phyloP scores from a whole-genome alignment of 306 rosid genomes.

The Lithocarpus polystachyus region DNA sequence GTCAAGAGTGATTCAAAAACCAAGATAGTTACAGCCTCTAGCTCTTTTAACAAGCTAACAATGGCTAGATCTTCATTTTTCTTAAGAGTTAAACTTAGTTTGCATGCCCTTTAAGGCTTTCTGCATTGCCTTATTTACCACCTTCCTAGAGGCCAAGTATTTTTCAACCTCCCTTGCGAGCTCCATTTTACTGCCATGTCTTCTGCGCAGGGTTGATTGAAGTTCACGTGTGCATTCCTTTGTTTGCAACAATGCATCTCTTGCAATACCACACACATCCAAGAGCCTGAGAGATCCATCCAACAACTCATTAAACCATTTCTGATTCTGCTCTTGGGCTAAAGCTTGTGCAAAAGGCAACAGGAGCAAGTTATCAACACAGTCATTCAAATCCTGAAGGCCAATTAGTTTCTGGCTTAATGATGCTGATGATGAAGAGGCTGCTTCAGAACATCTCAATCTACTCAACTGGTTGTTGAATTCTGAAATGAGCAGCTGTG shows the following conservation, averaged over 20 bases:
- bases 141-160: conserved; percentile 34
- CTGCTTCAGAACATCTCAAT: conserved; percentile 15
- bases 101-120: conserved; percentile 19
- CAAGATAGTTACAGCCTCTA: conserved; percentile 13
- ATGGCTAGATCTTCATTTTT: conserved; percentile 4
- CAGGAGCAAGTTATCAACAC: conserved; percentile 4
- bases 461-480: conserved; percentile 18
- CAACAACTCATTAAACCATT: neutral
- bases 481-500: conserved; percentile 15
- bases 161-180: conserved; percentile 12
- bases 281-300: conserved; percentile 21
- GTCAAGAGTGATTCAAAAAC: conserved; percentile 15
- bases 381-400: conserved; percentile 12
- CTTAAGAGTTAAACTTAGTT: conserved; percentile 4
- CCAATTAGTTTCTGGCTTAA: conserved; percentile 12
- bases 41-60: conserved; percentile 24
- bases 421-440: conserved; percentile 20
- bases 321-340: neutral
- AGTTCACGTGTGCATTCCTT: conserved; percentile 22
- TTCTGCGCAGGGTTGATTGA: conserved; percentile 19
- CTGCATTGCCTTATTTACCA: conserved; percentile 23
- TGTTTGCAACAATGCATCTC: conserved; percentile 19
- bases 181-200: neutral
- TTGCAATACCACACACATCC: conserved; percentile 19
- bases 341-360: conserved; percentile 2